Conservation (phyloP, 768 basidiomycete species). For the Butyriboletus loyo region DNA sequence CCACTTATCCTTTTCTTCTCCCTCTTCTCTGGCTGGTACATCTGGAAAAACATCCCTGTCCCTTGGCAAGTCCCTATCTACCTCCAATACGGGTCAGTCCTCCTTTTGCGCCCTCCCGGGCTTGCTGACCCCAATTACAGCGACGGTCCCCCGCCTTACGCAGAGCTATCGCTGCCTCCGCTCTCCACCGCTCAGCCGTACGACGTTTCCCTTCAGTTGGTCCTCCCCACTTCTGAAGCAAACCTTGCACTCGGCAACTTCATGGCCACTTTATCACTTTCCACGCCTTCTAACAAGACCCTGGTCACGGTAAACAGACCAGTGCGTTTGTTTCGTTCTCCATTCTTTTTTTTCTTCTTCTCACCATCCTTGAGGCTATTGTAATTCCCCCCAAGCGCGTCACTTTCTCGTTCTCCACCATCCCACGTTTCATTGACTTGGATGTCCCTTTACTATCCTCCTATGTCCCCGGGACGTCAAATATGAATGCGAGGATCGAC, state of each 20-base stretch:
- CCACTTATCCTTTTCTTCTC: conserved; percentile 64
- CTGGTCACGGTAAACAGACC: conserved; percentile 59
- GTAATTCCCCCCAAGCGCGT: conserved; percentile 40
- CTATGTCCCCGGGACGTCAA: conserved; percentile 47
- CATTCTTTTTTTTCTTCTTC: background rate
- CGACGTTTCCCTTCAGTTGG: conserved; percentile 64
- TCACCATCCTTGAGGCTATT: conserved; percentile 48
- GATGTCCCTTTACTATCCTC: conserved; percentile 57
- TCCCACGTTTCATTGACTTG: conserved; percentile 43
- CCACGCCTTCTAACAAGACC: conserved; percentile 60
- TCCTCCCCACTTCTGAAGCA: conserved; percentile 60
- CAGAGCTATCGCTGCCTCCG: conserved; percentile 47
- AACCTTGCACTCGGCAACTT: conserved; percentile 82
- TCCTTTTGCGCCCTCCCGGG: background rate
- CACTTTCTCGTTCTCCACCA: conserved; percentile 36
- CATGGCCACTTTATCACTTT: conserved; percentile 67
- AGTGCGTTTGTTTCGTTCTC: conserved; percentile 41
- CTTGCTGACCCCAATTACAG: conserved; percentile 35
- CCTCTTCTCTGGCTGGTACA: conserved; percentile 63
- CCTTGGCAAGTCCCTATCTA: conserved; percentile 68
- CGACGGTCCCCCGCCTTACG: conserved; percentile 64
- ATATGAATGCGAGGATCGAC: conserved; percentile 58
- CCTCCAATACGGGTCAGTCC: conserved; percentile 76
- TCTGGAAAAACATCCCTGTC: conserved; percentile 70
- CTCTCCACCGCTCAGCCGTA: conserved; percentile 68